phyloP scores from a whole-genome alignment of 2,329 filamentous ascomycete species.

The Monilinia aucupariae region DNA sequence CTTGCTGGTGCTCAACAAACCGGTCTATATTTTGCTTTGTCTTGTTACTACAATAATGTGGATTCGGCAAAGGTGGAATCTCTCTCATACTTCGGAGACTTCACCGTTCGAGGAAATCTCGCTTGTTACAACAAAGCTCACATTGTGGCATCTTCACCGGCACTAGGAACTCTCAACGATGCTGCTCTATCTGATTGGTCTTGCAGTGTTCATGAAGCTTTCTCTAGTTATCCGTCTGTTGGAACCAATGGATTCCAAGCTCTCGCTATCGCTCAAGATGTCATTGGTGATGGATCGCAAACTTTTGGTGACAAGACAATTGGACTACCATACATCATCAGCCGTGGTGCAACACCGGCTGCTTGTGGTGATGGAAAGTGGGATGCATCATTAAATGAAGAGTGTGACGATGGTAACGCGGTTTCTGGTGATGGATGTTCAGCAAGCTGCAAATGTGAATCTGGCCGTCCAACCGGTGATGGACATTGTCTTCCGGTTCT shows the following conservation, averaged over 20 bases:
- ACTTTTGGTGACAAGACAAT: conserved; percentile 37
- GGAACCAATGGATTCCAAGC: conserved; percentile 38
- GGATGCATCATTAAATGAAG: conserved; percentile 36
- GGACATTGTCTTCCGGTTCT: conserved; percentile 23
- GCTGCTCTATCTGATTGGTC: conserved; percentile 39
- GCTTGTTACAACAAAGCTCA: conserved; percentile 40
- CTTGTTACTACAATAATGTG: conserved; percentile 39
- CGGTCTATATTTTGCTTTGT: conserved; percentile 41
- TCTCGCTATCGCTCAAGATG: conserved; percentile 39
- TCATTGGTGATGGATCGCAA: conserved; percentile 35
- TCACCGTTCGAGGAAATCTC: conserved; percentile 38
- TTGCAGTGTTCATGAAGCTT: conserved; percentile 41
- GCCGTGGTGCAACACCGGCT: conserved; percentile 39
- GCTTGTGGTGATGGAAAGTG: conserved; percentile 40
- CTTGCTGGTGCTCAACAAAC: conserved; percentile 29
- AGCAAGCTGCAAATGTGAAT: conserved; percentile 38
- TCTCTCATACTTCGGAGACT: conserved; percentile 38
- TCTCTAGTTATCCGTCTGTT: conserved; percentile 37
- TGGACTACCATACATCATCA: conserved; percentile 42
- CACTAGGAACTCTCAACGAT: conserved; percentile 37
- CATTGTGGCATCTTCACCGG: conserved; percentile 37
- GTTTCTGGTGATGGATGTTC: conserved; percentile 37
- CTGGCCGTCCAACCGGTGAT: conserved; percentile 32
- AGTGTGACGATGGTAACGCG: conserved; percentile 41
- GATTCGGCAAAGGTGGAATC: conserved; percentile 29